Conservation (phyloP, 805 yeast genomes). For the Candida maesae region DNA sequence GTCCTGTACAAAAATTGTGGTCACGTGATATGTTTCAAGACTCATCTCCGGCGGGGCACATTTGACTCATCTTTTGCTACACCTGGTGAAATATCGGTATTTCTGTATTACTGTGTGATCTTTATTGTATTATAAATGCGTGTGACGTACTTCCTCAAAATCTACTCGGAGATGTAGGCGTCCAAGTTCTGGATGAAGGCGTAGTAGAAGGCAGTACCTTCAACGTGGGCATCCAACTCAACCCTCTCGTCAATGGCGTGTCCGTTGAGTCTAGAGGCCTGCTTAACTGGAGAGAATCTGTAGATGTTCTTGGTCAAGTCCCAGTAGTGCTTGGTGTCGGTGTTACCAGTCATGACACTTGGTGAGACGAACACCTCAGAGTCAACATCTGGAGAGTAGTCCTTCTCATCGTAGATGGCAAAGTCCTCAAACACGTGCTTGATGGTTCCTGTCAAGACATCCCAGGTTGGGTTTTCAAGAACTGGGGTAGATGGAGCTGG, state of each 20-base stretch:
- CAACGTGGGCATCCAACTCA: conserved; percentile 27
- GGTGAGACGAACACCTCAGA: conserved; percentile 47
- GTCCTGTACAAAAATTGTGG: too few species aligned
- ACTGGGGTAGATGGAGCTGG: conserved; percentile 15
- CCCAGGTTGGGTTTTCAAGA: conserved; percentile 48
- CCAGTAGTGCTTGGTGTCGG: conserved; percentile 71
- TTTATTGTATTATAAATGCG: too few species aligned
- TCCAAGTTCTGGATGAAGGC: conserved; percentile 13
- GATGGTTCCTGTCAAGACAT: conserved; percentile 49
- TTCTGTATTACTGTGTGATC: too few species aligned
- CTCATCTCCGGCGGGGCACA: too few species aligned
- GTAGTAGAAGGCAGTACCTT: conserved; percentile 14
- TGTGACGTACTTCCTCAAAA: too few species aligned
- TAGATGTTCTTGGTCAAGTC: conserved; percentile 54
- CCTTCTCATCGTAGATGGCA: conserved; percentile 7
- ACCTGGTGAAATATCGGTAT: too few species aligned
- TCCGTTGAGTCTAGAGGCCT: conserved; percentile 31
- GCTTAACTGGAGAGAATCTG: conserved; percentile 43
- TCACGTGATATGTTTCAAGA: too few species aligned
- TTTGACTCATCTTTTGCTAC: too few species aligned
- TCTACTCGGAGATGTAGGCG: conserved; percentile 5
- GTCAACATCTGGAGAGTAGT: conserved; percentile 5
- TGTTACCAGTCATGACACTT: conserved; percentile 60
- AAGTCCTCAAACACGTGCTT: conserved; percentile 51
- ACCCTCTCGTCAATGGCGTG: conserved; percentile 60